These are phyloP conservation scores for Trichoderma atroviride DNA, from an alignment of 2,329 filamentous ascomycete species.

Conservation along the genomic window DNA sequence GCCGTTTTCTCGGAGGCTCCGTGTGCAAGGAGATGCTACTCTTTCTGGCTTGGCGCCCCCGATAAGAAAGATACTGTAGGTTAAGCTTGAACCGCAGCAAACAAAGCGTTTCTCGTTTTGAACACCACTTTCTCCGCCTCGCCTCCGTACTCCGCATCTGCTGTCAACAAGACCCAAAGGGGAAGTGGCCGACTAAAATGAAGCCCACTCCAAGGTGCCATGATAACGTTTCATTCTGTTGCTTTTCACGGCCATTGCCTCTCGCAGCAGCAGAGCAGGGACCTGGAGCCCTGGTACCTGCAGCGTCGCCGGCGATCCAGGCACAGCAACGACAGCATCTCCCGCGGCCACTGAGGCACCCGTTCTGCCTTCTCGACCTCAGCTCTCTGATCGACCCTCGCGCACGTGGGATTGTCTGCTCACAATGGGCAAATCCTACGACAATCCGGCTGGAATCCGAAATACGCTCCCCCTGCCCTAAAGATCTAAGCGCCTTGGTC, in stretches of 20 bases:
- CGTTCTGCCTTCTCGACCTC: not conserved
- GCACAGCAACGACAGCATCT: not conserved
- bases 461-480: conserved; percentile 1
- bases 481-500: conserved; percentile 21
- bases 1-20: not conserved
- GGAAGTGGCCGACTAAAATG: conserved; percentile 21
- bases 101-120: not conserved
- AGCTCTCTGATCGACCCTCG: not conserved
- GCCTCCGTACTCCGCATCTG: conserved; percentile 1
- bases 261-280: not conserved
- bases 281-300: not conserved
- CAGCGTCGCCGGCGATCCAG: not conserved
- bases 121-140: not conserved
- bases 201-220: conserved; percentile 15
- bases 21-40: not conserved
- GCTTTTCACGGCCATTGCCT: not conserved
- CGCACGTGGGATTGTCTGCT: not conserved
- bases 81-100: not conserved
- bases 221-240: not conserved
- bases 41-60: conserved; percentile 2
- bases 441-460: conserved; percentile 24
- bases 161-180: conserved; percentile 12
- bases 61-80: not conserved
- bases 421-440: conserved; percentile 8
- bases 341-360: not conserved